A percentile compares a stretch with the other conserved stretches of the same genome.
Evolutionary conservation across 805 yeast species (phyloP).

Genomic region (Metschnikowia peoriensis): DNA sequence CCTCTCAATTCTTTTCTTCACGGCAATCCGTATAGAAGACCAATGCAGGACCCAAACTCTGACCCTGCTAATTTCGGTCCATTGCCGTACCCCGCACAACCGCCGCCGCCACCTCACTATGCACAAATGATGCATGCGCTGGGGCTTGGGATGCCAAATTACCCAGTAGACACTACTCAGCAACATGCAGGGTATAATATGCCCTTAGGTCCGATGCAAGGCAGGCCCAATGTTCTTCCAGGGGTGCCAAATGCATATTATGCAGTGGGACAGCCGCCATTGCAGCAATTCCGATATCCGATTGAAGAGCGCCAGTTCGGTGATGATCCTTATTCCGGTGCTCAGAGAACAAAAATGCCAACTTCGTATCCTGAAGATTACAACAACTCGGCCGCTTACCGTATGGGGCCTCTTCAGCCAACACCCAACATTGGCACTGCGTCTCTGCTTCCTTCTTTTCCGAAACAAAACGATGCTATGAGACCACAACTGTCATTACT

Average conservation of each 20-base stretch:
- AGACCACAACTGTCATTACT: not conserved
- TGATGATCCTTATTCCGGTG: conserved; percentile 1
- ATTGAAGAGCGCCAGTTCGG: not conserved
- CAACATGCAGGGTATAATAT: not conserved
- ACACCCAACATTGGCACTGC: not conserved
- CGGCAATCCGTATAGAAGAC: not conserved
- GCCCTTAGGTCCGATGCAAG: conserved; percentile 3
- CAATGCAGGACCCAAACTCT: not conserved
- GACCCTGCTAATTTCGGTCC: conserved; percentile 4
- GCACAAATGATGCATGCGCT: conserved; percentile 1
- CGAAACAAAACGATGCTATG: not conserved
- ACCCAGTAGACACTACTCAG: not conserved
- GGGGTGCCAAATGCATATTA: not conserved
- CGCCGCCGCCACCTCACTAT: not conserved
- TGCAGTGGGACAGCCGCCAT: not conserved
- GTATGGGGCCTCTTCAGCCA: not conserved
- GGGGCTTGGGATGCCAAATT: not conserved
- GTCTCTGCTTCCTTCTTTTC: conserved; percentile 1
- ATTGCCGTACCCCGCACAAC: not conserved
- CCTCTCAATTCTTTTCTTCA: conserved; percentile 1
- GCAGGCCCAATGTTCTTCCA: not conserved
- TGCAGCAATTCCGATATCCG: conserved; percentile 2
- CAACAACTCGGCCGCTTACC: not conserved
- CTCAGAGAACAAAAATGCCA: not conserved
- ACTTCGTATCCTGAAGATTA: not conserved